phyloP scores from a whole-genome alignment of 1,284 basidiomycete species.

The Ustilago cynodontis region DNA sequence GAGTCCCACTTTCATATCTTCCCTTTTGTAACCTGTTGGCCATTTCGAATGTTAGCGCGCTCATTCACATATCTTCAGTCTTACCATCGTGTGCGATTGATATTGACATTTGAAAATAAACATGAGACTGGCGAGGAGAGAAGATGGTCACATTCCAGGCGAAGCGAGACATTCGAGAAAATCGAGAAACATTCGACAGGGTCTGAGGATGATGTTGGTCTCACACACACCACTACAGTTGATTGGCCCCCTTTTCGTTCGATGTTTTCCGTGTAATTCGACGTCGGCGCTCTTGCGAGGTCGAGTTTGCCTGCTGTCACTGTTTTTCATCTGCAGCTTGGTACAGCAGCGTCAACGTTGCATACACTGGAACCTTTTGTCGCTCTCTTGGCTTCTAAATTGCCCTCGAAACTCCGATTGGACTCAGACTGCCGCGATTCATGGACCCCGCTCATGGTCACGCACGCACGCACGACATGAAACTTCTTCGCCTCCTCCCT shows the following conservation, averaged over 20 bases:
- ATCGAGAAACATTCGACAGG: too few relatives aligned
- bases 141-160: background rate
- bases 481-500: background rate
- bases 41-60: conserved; percentile 12
- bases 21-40: background rate
- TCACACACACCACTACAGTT: too few relatives aligned
- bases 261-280: background rate
- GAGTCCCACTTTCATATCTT: conserved; percentile 1
- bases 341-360: background rate
- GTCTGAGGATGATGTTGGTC: too few relatives aligned
- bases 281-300: background rate
- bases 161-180: background rate
- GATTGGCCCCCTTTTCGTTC: too few relatives aligned
- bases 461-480: background rate
- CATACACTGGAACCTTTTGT: too few relatives aligned
- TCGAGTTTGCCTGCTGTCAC: background rate
- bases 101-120: background rate
- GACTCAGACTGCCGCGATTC: too few relatives aligned
- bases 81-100: background rate
- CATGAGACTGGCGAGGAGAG: too few relatives aligned
- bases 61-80: conserved; percentile 5
- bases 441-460: background rate
- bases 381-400: too few relatives aligned
- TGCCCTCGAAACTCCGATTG: too few relatives aligned
- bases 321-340: background rate